Percentiles rank a stretch among this genome's conserved stretches.
Conservation (phyloP, 257 asterid genomes). For the Solanum chmielewskii region DNA sequence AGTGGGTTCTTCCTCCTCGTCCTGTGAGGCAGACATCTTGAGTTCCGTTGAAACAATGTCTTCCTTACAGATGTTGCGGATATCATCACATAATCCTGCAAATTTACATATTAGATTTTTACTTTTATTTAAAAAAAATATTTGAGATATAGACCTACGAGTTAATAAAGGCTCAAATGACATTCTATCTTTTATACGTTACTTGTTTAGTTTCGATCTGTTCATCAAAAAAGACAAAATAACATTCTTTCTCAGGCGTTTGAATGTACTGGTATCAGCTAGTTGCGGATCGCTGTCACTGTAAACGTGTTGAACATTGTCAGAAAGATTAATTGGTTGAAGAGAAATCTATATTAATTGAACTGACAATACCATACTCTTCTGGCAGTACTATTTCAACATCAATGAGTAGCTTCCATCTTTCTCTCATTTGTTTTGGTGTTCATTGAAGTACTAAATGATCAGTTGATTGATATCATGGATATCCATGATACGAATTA, state of each 20-base stretch:
- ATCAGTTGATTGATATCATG: constrained; percentile 35
- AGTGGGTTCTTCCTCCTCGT: not conserved
- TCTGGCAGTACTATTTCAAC: constrained; percentile 31
- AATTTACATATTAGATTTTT: too few relatives aligned
- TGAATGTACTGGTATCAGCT: not conserved
- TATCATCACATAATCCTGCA: not conserved
- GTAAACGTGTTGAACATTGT: not conserved
- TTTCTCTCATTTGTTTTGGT: constrained; percentile 28
- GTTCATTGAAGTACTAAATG: constrained; percentile 29
- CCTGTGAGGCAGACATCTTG: not conserved
- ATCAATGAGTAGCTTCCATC: constrained; percentile 37
- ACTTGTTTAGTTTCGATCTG: constrained; percentile 30
- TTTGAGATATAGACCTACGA: constrained; percentile 22
- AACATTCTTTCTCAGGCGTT: not conserved
- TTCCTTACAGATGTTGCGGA: not conserved
- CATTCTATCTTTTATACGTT: constrained; percentile 24
- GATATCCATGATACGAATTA: not conserved
- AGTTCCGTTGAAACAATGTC: not conserved
- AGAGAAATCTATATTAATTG: not conserved
- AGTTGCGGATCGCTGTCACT: constrained; percentile 30
- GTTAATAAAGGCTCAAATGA: constrained; percentile 36
- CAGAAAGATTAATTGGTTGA: not conserved
- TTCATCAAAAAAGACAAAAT: not conserved
- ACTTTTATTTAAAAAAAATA: too few relatives aligned
- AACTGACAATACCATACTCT: constrained; percentile 16